Evolutionary conservation across 2,329 filamentous ascomycete species (phyloP), one percentile per base, ranked within the genome.

Genomic region (Penicillium italicum): DNA sequence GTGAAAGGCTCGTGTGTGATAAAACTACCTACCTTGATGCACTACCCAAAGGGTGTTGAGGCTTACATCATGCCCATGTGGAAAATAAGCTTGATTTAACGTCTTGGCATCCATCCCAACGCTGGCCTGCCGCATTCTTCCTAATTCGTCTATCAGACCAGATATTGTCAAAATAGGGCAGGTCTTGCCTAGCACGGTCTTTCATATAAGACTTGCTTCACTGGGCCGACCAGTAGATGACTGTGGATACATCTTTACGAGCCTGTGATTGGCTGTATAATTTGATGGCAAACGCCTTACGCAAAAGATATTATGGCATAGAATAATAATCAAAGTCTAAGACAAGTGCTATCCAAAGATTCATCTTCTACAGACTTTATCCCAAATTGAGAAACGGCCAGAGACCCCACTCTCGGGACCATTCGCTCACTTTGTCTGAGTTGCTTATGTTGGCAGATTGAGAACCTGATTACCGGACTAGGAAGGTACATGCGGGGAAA

Each of bases 401-500:
- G 49, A 59, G 56, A 48, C 34, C 28, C 53, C 53, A 56, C 53
- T 42, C 12, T 59, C 59, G 57, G 57, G 50, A 49, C 58, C 61
- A 59, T 28, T 60, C 57, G 53, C 54, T 51, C 41, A 51, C 45
- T 50, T 33, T 12, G 16, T 48, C 37, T 38, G 52, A 44, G 26
- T 37, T 51, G 5, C 43, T 11, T 45, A 45, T 22, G 7, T 49
- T 31, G 45, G 45, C 50, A 57, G 53, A 61, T 26, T 47, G 12
- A 47, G 33, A 41, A 53, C 45, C 31, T 22, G 49, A 55, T 50
- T 67, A 26, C 69, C 67, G 58, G 37, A 61, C 61, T 57, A 47
- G 59, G 65, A 47, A 64, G 51, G 65, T 66, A 56, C 57, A 65
- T 62, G 62, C 64, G 64, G 45, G 8, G 38, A 52, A 50, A 45